Percentiles rank a stretch among this genome's conserved stretches.
Evolutionary conservation across 352 stramenopile species (phyloP).

Genomic region (Phytophthora litchii): DNA sequence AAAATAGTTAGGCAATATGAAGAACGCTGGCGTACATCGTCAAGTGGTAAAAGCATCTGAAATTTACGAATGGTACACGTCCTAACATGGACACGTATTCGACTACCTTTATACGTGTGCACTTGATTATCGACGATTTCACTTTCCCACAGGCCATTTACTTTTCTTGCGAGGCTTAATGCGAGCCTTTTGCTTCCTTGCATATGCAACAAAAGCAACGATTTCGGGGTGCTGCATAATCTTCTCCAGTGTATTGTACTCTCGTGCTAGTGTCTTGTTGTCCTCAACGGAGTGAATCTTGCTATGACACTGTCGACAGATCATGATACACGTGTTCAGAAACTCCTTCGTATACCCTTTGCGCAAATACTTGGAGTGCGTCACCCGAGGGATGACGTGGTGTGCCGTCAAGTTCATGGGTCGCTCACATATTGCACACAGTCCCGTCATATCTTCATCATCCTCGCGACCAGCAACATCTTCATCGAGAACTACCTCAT

Average conservation of each 20-base stretch:
- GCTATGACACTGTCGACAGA: slow-evolving; percentile 93
- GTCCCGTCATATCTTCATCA: slow-evolving; percentile 49
- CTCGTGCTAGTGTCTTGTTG: slow-evolving; percentile 88
- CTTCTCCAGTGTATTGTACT: slow-evolving; percentile 93
- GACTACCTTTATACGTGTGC: no score
- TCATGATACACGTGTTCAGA: slow-evolving; percentile 86
- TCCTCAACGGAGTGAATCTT: slow-evolving; percentile 91
- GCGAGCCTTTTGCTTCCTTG: slow-evolving; percentile 87
- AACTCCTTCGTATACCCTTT: slow-evolving; percentile 79
- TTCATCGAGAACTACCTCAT: slow-evolving; percentile 75
- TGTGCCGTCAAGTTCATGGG: slow-evolving; percentile 92
- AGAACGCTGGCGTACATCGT: no score
- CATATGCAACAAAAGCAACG: slow-evolving; percentile 89
- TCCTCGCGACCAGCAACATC: slow-evolving; percentile 69
- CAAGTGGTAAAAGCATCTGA: no score
- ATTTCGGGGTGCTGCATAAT: slow-evolving; percentile 90
- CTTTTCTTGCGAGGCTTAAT: slow-evolving; percentile 62
- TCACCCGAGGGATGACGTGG: slow-evolving; percentile 92
- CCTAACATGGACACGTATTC: no score
- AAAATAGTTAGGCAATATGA: no score
- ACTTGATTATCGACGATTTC: neutral
- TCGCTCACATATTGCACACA: slow-evolving; percentile 92
- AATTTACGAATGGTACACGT: no score
- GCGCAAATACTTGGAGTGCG: slow-evolving; percentile 79
- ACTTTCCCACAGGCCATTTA: slow-evolving; percentile 60